Percentiles rank a stretch among this genome's conserved stretches.
phyloP scores from a whole-genome alignment of 2,329 filamentous ascomycete genomes.

The Botryotinia narcissicola region DNA sequence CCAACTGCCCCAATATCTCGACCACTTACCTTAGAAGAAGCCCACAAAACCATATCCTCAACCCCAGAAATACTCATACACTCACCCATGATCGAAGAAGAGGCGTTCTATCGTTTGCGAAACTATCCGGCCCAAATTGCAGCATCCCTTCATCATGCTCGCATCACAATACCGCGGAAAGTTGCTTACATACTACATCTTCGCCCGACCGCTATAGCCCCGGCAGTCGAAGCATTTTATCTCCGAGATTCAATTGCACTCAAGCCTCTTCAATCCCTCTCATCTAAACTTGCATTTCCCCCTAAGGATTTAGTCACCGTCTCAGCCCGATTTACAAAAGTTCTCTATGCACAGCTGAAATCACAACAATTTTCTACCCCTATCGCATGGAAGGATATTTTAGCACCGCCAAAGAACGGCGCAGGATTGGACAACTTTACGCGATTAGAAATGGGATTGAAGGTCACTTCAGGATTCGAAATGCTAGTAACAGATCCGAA shows the following conservation, averaged over 20 bases:
- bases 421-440: slow-evolving; percentile 33
- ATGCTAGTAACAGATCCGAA: slow-evolving; percentile 72
- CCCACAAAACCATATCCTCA: slow-evolving; percentile 58
- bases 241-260: slow-evolving; percentile 78
- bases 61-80: slow-evolving; percentile 61
- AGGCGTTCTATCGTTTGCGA: slow-evolving; percentile 84
- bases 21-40: slow-evolving; percentile 61
- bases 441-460: slow-evolving; percentile 74
- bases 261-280: slow-evolving; percentile 60
- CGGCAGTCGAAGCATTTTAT: slow-evolving; percentile 89
- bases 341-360: slow-evolving; percentile 85
- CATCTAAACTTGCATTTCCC: slow-evolving; percentile 60
- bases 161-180: slow-evolving; percentile 74
- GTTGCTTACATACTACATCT: slow-evolving; percentile 76
- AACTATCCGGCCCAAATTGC: slow-evolving; percentile 78
- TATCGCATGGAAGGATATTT: slow-evolving; percentile 47
- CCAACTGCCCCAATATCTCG: slow-evolving; percentile 41
- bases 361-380: slow-evolving; percentile 78
- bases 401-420: slow-evolving; percentile 37
- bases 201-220: slow-evolving; percentile 72
- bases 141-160: slow-evolving; percentile 72
- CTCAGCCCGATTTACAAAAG: slow-evolving; percentile 79
- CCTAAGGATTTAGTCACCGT: slow-evolving; percentile 77
- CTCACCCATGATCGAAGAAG: slow-evolving; percentile 73
- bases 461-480: slow-evolving; percentile 85